These are phyloP conservation scores for Penicillium aurantiogriseum DNA, from an alignment of 2,329 filamentous ascomycete genomes.

Conservation along the genomic window DNA sequence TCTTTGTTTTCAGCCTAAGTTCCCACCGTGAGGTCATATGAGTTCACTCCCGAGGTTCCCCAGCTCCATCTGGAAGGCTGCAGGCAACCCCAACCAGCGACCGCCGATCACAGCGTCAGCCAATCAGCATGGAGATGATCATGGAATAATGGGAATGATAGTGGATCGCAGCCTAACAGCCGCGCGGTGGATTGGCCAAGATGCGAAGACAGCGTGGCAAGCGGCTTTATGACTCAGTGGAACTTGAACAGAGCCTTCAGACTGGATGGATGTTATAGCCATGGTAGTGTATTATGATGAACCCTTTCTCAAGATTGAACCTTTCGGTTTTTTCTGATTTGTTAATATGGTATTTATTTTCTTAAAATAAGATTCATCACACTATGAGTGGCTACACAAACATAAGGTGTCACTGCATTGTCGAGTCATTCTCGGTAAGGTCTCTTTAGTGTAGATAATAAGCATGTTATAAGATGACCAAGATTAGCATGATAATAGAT, in stretches of 20 bases:
- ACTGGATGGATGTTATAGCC: background rate
- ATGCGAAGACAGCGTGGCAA: constrained; percentile 19
- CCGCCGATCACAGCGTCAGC: constrained; percentile 9
- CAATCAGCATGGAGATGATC: constrained; percentile 11
- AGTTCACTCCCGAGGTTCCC: constrained; percentile 6
- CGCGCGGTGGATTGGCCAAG: constrained; percentile 5
- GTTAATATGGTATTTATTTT: background rate
- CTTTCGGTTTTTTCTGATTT: background rate
- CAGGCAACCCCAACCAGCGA: constrained; percentile 14
- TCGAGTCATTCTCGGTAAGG: background rate
- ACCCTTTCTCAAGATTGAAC: background rate
- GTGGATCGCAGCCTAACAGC: constrained; percentile 6
- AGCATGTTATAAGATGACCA: too few species aligned
- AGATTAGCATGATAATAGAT: background rate
- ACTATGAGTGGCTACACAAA: constrained; percentile 3
- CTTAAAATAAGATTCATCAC: background rate
- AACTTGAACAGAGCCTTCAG: background rate
- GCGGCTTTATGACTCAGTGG: constrained; percentile 12
- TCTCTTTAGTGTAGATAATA: background rate
- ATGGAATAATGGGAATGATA: background rate
- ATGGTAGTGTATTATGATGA: background rate
- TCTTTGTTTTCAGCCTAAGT: constrained; percentile 8
- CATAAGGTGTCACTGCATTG: background rate
- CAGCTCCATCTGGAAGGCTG: constrained; percentile 10
- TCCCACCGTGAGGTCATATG: constrained; percentile 9